Percentiles rank a stretch among this genome's conserved stretches.
Conservation (phyloP, 1,139 yeast genomes). For the Suhomyces taliae region DNA sequence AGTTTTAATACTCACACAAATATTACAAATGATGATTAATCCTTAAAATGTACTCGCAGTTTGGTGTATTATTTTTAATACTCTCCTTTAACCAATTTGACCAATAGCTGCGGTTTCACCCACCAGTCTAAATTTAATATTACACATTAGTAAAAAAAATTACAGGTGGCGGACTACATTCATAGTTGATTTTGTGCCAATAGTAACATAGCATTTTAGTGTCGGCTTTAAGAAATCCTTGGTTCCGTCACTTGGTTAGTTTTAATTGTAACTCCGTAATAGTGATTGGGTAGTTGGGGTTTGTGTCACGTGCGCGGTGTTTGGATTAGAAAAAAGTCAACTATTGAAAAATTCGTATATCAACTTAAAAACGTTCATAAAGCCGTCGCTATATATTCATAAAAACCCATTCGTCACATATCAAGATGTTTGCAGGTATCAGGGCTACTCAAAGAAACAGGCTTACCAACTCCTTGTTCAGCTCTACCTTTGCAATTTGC, state of each 20-base stretch:
- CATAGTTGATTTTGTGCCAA: too few relatives aligned
- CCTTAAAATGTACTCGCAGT: too few relatives aligned
- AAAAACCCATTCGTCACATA: not conserved
- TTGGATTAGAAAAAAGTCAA: not conserved
- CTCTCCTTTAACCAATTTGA: too few relatives aligned
- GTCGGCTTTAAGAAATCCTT: too few relatives aligned
- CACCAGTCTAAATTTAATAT: too few relatives aligned
- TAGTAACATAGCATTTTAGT: too few relatives aligned
- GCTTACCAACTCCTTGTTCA: conserved; percentile 66
- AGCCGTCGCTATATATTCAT: not conserved
- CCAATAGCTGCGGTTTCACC: too few relatives aligned
- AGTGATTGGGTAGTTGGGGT: conserved; percentile 1
- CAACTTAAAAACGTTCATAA: not conserved
- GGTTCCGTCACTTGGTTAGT: not conserved
- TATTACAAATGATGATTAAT: too few relatives aligned
- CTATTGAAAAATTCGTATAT: conserved; percentile 4
- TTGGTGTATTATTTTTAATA: too few relatives aligned
- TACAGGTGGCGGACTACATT: too few relatives aligned
- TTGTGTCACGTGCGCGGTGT: conserved; percentile 4
- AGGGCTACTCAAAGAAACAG: conserved; percentile 57
- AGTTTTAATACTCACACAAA: too few relatives aligned
- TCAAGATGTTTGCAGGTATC: conserved; percentile 30
- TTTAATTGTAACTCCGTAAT: not conserved
- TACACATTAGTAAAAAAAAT: too few relatives aligned
- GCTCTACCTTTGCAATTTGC: conserved; percentile 74